These are phyloP conservation scores for Mycena galopus DNA, from an alignment of 768 basidiomycete genomes.

Conservation along the genomic window DNA sequence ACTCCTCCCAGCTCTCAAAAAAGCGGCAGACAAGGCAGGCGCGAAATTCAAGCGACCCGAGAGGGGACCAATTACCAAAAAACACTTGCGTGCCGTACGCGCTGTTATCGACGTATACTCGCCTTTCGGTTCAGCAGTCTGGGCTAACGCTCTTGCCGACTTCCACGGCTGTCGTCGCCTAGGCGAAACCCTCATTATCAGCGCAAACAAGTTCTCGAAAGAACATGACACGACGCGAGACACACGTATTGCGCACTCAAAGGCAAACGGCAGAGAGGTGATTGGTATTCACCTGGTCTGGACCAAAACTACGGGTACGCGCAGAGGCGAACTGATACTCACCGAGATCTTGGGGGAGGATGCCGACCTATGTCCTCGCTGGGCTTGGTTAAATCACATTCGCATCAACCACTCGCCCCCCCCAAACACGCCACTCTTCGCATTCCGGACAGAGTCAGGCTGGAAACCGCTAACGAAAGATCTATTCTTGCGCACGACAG, in stretches of 20 bases:
- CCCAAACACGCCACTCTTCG: background rate
- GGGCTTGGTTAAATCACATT: slow-evolving; percentile 1
- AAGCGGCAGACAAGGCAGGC: slow-evolving; percentile 1
- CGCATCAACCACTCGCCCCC: background rate
- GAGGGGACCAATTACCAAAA: slow-evolving; percentile 5
- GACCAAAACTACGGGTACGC: background rate
- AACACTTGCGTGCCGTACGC: slow-evolving; percentile 4
- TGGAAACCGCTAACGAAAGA: slow-evolving; percentile 1
- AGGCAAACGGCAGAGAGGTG: background rate
- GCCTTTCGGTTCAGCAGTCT: background rate
- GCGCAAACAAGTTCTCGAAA: background rate
- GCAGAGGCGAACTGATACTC: background rate
- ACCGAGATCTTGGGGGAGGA: background rate
- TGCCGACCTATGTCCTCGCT: background rate
- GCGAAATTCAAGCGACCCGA: background rate
- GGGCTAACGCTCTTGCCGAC: background rate
- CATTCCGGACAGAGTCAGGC: background rate
- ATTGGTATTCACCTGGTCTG: background rate
- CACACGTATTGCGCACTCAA: background rate
- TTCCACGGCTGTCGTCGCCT: slow-evolving; percentile 26
- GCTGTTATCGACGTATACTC: background rate
- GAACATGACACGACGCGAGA: background rate
- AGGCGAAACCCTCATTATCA: slow-evolving; percentile 4
- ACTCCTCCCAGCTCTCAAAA: background rate
- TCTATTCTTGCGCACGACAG: background rate